These are phyloP conservation scores for Blattamonas nauphoetae DNA, from an alignment of 78 protist genomes.

Conservation along the genomic window DNA sequence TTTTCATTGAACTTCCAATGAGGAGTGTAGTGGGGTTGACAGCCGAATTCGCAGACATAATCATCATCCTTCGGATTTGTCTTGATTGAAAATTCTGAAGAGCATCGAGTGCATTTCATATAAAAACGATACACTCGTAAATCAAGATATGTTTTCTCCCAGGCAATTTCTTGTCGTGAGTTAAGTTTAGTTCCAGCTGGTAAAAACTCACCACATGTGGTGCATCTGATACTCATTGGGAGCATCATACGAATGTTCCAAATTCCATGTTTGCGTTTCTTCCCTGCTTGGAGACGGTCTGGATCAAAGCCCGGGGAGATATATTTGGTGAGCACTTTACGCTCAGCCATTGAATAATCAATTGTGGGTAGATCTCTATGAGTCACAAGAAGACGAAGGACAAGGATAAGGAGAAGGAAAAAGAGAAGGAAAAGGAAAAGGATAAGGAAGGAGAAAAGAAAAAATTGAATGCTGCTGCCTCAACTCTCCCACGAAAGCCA, in stretches of 20 bases:
- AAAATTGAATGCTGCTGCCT: not conserved
- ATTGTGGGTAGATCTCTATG: not conserved
- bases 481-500: not conserved
- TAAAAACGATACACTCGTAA: constrained; percentile 55
- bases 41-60: not conserved
- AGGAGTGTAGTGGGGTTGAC: not conserved
- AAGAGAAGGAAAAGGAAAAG: not conserved
- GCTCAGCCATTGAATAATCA: constrained; percentile 72
- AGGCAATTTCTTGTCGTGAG: constrained; percentile 71
- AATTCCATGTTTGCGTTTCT: constrained; percentile 20
- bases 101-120: constrained; percentile 68
- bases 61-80: constrained; percentile 32
- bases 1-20: not conserved
- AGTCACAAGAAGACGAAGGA: not conserved
- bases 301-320: constrained; percentile 92
- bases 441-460: not conserved
- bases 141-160: constrained; percentile 77
- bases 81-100: constrained; percentile 63
- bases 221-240: constrained; percentile 82
- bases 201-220: constrained; percentile 78
- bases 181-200: constrained; percentile 79
- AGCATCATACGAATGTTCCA: constrained; percentile 82
- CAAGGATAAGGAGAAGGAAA: too few species aligned
- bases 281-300: constrained; percentile 45
- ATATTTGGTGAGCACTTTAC: constrained; percentile 86